Evolutionary conservation across 495 filamentous ascomycete species (phyloP), one percentile per base, ranked within the genome.

Genomic region (Xylaria sp.): DNA sequence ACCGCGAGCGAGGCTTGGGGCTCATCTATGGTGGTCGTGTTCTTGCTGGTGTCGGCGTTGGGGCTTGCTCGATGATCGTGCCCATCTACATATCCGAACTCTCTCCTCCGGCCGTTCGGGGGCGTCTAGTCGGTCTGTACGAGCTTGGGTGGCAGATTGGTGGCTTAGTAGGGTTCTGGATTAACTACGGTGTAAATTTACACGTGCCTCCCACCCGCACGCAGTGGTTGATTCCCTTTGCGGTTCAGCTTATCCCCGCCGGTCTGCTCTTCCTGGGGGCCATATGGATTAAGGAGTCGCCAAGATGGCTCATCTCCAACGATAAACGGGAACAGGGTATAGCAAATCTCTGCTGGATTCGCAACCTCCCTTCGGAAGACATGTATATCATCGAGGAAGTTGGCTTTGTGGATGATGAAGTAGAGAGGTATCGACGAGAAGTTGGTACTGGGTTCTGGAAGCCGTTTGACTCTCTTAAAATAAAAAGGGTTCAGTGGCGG

Each of bases 61-160:
- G 87, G 53, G 86, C 82, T 37, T 77, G 76, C n/a, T 84, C 80
- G 43, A 87, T 84, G 74, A 77, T 88, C 69, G 81, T 84, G 17
- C 87, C 87, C 17, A 88, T 89, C 76, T 88, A 89, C 76, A 89
- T 89, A 72, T 84, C 84, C 14, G 87, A 88, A 73, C 75, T 88
- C n/a, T 73, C 85, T 9, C 87, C 87, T 0, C 87, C 87, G 0
- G 85, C 87, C 24, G 80, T 89, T 68, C 80, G 87, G 41, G 87
- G 87, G 19, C 76, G 85, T 44, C 79, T 89, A 11, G 86, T 88
- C 62, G 90, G 90, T 73, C 83, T 93, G 33, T 93, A 91, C 74
- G 90, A 93, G 78, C 80, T 92, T 48, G 89, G 90, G 14, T 92
- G 90, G 88, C 91, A 93, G 78, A 84, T 91, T 73, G 91, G 90